Evolutionary conservation across 2,329 filamentous ascomycete species (phyloP), one percentile per base, ranked within the genome.

Genomic region (Botrytis fragariae): DNA sequence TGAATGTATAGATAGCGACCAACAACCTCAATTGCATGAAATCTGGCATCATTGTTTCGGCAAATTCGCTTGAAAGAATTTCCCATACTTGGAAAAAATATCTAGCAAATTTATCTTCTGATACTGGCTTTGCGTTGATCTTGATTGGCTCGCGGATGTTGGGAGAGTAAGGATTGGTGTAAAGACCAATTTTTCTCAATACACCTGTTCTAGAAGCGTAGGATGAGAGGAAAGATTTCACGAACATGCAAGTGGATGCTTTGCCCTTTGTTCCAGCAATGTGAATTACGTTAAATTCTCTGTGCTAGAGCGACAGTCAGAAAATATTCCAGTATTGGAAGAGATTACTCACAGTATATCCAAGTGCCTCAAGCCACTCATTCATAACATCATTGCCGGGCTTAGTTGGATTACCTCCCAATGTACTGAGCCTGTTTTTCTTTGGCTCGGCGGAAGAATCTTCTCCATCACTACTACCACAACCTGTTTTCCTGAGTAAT

Each of bases 231-330:
- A 92, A 88, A 14, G 87, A 87, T 74, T 88, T 85, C 74, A 87
- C 84, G 75, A 91, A 92, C 60, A 89, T 90, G 78, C 90, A 93
- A 4, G 90, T 91, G 77, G 87, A 91, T 44, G 91, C 91, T 80
- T 93, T 93, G 9, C 91, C 91, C 80, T 93, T 93, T 29, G 90
- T 93, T 25, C 91, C 91, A 29, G 90, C 87, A 45, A 93, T 86
- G 81, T 92, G 90, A 62, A 93, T 80, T 32, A 92, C 84, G 2
- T 63, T 25, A 20, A 73, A 67, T 12, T 69, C 57, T 35, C 54
- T 63, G n/a, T 69, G 35, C 71, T 73, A 5, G 14, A 18, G 42
- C 0, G 9, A 69, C 32, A 6, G 32, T 69, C 14, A 73, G 71
- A 25, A 22, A 2, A 20, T 18, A 29, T 20, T 2, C 3, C 22